A percentile compares a stretch with the other conserved stretches of the same genome.
Conservation (phyloP, 768 basidiomycete genomes). For the Suillus weaverae region DNA sequence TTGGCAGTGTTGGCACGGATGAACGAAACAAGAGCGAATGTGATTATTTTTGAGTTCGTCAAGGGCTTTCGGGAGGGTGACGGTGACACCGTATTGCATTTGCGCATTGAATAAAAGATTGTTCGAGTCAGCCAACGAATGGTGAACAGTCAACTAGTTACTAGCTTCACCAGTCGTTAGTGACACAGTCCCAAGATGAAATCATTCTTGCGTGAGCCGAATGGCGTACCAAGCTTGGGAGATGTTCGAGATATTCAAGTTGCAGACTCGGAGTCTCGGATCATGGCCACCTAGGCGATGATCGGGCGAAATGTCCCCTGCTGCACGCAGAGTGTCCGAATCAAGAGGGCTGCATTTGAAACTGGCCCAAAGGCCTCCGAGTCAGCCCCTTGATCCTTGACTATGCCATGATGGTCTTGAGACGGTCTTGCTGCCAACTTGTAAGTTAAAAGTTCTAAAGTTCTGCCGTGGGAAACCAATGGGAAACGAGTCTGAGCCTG, state of each 20-base stretch:
- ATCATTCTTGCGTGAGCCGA: background rate
- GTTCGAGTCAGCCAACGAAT: conserved; percentile 26
- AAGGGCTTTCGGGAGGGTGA: conserved; percentile 36
- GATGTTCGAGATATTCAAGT: conserved; percentile 6
- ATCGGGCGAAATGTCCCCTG: too few relatives aligned
- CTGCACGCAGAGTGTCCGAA: too few relatives aligned
- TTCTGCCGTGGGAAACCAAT: conserved; percentile 15
- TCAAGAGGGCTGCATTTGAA: too few relatives aligned
- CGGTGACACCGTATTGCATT: conserved; percentile 27
- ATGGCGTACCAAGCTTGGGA: background rate
- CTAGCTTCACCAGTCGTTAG: background rate
- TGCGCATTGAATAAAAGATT: conserved; percentile 24
- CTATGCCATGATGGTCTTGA: too few relatives aligned
- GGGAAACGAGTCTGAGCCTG: conserved; percentile 33
- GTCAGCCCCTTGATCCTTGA: too few relatives aligned
- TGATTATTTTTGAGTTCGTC: conserved; percentile 28
- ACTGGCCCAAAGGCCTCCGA: too few relatives aligned
- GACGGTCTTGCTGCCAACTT: too few relatives aligned
- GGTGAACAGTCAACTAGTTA: conserved; percentile 12
- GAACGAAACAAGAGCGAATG: conserved; percentile 29
- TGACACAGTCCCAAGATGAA: background rate
- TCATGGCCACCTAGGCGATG: background rate
- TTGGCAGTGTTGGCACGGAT: too few relatives aligned
- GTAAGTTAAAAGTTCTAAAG: too few relatives aligned
- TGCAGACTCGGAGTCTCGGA: too few relatives aligned